phyloP scores from a whole-genome alignment of 2,329 filamentous ascomycete genomes.

The Purpureocillium lavendulum region DNA sequence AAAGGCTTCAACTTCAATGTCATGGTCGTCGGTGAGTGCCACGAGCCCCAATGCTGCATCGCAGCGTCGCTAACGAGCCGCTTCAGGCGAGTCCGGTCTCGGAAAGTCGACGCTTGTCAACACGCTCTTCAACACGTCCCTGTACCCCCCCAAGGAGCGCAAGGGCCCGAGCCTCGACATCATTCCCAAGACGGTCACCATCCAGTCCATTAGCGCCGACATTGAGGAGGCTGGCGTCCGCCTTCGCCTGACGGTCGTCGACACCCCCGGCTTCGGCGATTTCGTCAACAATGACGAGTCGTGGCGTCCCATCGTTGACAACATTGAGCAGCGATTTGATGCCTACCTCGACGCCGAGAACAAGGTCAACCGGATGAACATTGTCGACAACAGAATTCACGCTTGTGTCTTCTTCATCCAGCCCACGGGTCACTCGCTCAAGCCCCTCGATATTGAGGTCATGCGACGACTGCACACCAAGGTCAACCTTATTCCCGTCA shows the following conservation, averaged over 20 bases:
- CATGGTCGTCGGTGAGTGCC: slow-evolving; percentile 92
- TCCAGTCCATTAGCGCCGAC: slow-evolving; percentile 89
- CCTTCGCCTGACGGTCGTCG: slow-evolving; percentile 90
- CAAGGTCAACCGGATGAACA: slow-evolving; percentile 99
- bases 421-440: slow-evolving; percentile 94
- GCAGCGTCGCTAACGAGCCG: slow-evolving; percentile 2
- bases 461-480: slow-evolving; percentile 99
- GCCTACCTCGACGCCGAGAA: slow-evolving; percentile 98
- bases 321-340: slow-evolving; percentile 98
- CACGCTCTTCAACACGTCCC: slow-evolving; percentile 98
- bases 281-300: slow-evolving; percentile 99
- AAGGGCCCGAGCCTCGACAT: slow-evolving; percentile 96
- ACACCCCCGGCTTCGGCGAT: slow-evolving; percentile 96
- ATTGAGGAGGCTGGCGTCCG: slow-evolving; percentile 98
- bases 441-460: slow-evolving; percentile 97
- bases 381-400: slow-evolving; percentile 97
- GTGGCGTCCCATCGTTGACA: slow-evolving; percentile 97
- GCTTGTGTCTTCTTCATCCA: slow-evolving; percentile 99
- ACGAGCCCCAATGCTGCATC: not conserved
- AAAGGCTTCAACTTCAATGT: slow-evolving; percentile 99
- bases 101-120: slow-evolving; percentile 99
- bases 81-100: slow-evolving; percentile 88
- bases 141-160: slow-evolving; percentile 97
- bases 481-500: slow-evolving; percentile 98
- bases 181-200: slow-evolving; percentile 94